phyloP scores from a whole-genome alignment of 345 rosid genomes.

The Trapa incisa region DNA sequence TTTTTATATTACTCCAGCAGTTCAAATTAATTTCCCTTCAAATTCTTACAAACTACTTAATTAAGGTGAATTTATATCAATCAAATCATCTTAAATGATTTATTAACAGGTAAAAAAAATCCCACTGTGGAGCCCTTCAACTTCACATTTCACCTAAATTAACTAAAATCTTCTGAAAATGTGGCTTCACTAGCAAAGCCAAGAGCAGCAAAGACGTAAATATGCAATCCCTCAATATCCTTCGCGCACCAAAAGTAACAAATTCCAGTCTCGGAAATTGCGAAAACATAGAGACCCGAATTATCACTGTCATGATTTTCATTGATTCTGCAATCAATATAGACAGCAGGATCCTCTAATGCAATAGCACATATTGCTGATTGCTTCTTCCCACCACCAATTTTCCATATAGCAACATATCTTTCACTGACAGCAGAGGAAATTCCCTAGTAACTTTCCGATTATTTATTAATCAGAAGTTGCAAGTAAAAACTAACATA shows the following conservation, averaged over 20 bases:
- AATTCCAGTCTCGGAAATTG: slow-evolving; percentile 75
- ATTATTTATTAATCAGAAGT: slow-evolving; percentile 5
- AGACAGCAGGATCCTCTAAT: slow-evolving; percentile 88
- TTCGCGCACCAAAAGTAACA: slow-evolving; percentile 78
- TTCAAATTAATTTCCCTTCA: no score
- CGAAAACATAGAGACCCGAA: slow-evolving; percentile 45
- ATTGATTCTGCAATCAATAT: slow-evolving; percentile 49
- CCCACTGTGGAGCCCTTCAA: slow-evolving; percentile 60
- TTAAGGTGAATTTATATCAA: no score
- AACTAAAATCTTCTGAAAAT: slow-evolving; percentile 60
- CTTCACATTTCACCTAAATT: slow-evolving; percentile 50
- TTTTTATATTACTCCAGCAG: no score
- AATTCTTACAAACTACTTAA: no score
- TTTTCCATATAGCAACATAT: slow-evolving; percentile 69
- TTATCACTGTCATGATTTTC: slow-evolving; percentile 27
- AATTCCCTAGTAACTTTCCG: slow-evolving; percentile 41
- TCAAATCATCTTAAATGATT: slow-evolving; percentile 12
- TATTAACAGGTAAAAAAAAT: slow-evolving; percentile 51
- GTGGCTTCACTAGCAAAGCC: slow-evolving; percentile 74
- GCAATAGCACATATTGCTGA: slow-evolving; percentile 89
- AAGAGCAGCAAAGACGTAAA: slow-evolving; percentile 49
- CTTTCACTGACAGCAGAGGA: slow-evolving; percentile 80
- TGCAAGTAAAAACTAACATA: background rate
- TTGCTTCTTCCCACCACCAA: slow-evolving; percentile 56
- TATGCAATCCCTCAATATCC: slow-evolving; percentile 46